Evolutionary conservation across 1,284 basidiomycete genomes (phyloP).

Genomic region (Mycena citricolor): DNA sequence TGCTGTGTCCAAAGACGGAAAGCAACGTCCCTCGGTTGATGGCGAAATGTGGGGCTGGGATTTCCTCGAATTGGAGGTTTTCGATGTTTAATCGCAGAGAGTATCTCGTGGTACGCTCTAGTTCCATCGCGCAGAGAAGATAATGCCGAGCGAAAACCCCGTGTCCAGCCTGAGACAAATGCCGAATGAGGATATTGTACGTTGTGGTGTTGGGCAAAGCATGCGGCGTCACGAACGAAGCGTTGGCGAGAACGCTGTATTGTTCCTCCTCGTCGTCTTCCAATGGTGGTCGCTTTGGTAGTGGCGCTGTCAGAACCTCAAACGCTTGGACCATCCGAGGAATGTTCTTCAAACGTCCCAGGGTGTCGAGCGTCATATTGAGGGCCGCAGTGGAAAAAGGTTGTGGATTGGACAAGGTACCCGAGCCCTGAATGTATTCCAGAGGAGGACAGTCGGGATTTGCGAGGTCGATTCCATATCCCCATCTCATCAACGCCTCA

Average conservation of each 20-base stretch:
- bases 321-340: slow-evolving; percentile 71
- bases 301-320: slow-evolving; percentile 71
- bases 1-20: slow-evolving; percentile 55
- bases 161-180: slow-evolving; percentile 49
- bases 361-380: slow-evolving; percentile 68
- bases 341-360: slow-evolving; percentile 57
- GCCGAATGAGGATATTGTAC: slow-evolving; percentile 59
- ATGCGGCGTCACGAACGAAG: slow-evolving; percentile 42
- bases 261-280: slow-evolving; percentile 70
- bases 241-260: slow-evolving; percentile 42
- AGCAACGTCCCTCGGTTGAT: slow-evolving; percentile 56
- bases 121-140: slow-evolving; percentile 52
- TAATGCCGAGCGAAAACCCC: slow-evolving; percentile 66
- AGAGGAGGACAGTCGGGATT: slow-evolving; percentile 65
- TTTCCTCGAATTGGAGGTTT: slow-evolving; percentile 30
- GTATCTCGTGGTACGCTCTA: slow-evolving; percentile 42
- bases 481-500: slow-evolving; percentile 55
- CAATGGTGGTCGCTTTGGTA: slow-evolving; percentile 45
- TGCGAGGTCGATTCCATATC: slow-evolving; percentile 71
- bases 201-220: slow-evolving; percentile 70
- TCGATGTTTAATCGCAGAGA: slow-evolving; percentile 28
- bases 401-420: slow-evolving; percentile 29
- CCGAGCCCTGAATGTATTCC: slow-evolving; percentile 36
- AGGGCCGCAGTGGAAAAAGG: slow-evolving; percentile 67
- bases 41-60: slow-evolving; percentile 50